These are phyloP conservation scores for Septoria petroselini DNA, from an alignment of 2,329 filamentous ascomycete genomes.

Conservation along the genomic window DNA sequence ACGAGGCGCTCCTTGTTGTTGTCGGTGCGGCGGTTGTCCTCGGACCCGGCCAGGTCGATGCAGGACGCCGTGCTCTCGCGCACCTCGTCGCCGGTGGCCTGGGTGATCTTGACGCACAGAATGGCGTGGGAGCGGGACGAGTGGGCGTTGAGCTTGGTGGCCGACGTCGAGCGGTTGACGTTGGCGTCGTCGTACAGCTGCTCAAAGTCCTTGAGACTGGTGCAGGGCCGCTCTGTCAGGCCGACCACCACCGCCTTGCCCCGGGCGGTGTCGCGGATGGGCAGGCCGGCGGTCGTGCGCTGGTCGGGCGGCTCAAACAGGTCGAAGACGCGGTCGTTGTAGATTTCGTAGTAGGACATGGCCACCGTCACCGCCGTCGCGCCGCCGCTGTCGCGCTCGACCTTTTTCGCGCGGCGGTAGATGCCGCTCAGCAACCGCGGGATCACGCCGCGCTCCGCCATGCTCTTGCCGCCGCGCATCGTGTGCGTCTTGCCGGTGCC, in stretches of 20 bases:
- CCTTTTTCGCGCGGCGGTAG: slow-evolving; percentile 61
- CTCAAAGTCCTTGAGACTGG: slow-evolving; percentile 79
- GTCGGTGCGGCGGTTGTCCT: slow-evolving; percentile 90
- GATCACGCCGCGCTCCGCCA: slow-evolving; percentile 64
- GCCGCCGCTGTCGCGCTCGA: slow-evolving; percentile 49
- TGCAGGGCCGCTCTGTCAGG: slow-evolving; percentile 76
- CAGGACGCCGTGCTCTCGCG: slow-evolving; percentile 82
- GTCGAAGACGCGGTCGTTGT: slow-evolving; percentile 94
- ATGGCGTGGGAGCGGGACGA: slow-evolving; percentile 97
- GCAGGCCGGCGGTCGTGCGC: slow-evolving; percentile 74
- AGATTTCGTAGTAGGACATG: slow-evolving; percentile 77
- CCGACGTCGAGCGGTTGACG: slow-evolving; percentile 85
- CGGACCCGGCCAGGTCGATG: slow-evolving; percentile 91
- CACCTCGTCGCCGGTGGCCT: slow-evolving; percentile 65
- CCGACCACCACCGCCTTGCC: slow-evolving; percentile 93
- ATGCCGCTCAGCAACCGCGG: slow-evolving; percentile 59
- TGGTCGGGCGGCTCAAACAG: slow-evolving; percentile 82
- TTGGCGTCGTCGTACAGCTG: slow-evolving; percentile 84
- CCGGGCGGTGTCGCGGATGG: slow-evolving; percentile 89
- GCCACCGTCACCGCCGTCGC: slow-evolving; percentile 76
- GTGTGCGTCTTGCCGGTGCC: slow-evolving; percentile 98
- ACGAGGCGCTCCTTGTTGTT: slow-evolving; percentile 89
- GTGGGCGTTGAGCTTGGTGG: slow-evolving; percentile 94
- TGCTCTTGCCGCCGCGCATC: slow-evolving; percentile 65
- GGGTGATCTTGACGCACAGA: slow-evolving; percentile 80